These are phyloP conservation scores for Arachnopeziza araneosa DNA, from an alignment of 2,329 filamentous ascomycete species.

Conservation along the genomic window DNA sequence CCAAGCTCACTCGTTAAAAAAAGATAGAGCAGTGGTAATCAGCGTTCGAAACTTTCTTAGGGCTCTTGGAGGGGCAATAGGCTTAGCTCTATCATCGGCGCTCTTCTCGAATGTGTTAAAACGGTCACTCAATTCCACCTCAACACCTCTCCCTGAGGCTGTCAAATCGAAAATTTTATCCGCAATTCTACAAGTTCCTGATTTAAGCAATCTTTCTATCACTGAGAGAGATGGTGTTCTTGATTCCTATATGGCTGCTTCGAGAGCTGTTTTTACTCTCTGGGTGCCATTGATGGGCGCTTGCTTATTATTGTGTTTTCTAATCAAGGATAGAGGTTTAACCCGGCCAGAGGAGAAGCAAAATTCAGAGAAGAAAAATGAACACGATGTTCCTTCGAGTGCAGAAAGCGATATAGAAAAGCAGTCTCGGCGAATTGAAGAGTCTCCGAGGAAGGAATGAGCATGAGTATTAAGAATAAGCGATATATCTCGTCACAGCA, in stretches of 20 bases:
- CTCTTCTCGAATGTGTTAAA: slow-evolving; percentile 36
- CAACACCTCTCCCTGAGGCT: slow-evolving; percentile 14
- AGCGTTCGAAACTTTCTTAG: slow-evolving; percentile 59
- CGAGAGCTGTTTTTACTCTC: slow-evolving; percentile 49
- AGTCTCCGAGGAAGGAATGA: not conserved
- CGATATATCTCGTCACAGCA: too few relatives aligned
- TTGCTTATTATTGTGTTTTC: slow-evolving; percentile 44
- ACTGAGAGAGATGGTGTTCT: slow-evolving; percentile 35
- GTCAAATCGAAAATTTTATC: slow-evolving; percentile 18
- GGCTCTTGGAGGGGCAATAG: slow-evolving; percentile 51
- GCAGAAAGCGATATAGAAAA: slow-evolving; percentile 15
- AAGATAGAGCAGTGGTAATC: slow-evolving; percentile 56
- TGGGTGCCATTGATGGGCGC: slow-evolving; percentile 48
- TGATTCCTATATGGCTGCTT: slow-evolving; percentile 47
- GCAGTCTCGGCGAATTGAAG: not conserved
- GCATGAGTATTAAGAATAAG: not conserved
- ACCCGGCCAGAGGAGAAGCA: slow-evolving; percentile 28
- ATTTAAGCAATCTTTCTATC: slow-evolving; percentile 14
- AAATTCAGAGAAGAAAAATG: not conserved
- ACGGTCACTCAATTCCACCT: slow-evolving; percentile 10
- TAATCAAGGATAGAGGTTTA: slow-evolving; percentile 47
- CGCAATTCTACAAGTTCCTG: slow-evolving; percentile 24
- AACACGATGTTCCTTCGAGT: not conserved
- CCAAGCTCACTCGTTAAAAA: slow-evolving; percentile 51
- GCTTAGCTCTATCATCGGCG: slow-evolving; percentile 52